These are phyloP conservation scores for Quercus engelmannii DNA, from an alignment of 306 rosid genomes.

Conservation along the genomic window DNA sequence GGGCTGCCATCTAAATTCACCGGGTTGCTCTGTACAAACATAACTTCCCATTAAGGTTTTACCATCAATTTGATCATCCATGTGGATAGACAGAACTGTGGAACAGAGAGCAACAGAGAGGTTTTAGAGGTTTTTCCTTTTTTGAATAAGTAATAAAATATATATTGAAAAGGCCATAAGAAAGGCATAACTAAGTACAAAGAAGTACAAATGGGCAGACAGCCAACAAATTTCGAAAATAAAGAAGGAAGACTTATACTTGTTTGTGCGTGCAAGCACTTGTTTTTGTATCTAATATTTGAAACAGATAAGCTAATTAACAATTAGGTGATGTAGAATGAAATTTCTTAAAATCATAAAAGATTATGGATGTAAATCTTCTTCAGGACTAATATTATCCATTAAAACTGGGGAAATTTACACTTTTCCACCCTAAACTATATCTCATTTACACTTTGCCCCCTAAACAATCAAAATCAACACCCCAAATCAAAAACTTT, in stretches of 20 bases:
- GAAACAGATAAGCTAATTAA: neutral
- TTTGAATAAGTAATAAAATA: neutral
- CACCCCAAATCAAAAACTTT: too few relatives aligned
- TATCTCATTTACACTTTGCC: too few relatives aligned
- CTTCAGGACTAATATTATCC: neutral
- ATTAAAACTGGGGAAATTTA: too few relatives aligned
- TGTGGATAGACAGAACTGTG: constrained; percentile 79
- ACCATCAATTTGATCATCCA: constrained; percentile 95
- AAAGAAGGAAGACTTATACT: neutral
- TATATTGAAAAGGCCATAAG: neutral
- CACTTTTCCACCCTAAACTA: too few relatives aligned
- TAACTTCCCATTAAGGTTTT: constrained; percentile 80
- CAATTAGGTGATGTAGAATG: neutral
- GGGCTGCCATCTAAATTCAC: constrained; percentile 96
- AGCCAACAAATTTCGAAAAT: neutral
- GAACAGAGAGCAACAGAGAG: constrained; percentile 14
- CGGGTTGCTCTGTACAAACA: constrained; percentile 81
- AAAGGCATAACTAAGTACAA: neutral
- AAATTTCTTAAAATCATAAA: neutral
- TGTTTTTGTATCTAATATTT: neutral
- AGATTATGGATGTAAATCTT: neutral
- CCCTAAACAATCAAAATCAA: too few relatives aligned
- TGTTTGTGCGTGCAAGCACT: neutral
- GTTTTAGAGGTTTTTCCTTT: too few relatives aligned
- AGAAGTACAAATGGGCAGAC: neutral